Evolutionary conservation across 1,284 basidiomycete genomes (phyloP).

Genomic region (Macrocystidia cucumis): DNA sequence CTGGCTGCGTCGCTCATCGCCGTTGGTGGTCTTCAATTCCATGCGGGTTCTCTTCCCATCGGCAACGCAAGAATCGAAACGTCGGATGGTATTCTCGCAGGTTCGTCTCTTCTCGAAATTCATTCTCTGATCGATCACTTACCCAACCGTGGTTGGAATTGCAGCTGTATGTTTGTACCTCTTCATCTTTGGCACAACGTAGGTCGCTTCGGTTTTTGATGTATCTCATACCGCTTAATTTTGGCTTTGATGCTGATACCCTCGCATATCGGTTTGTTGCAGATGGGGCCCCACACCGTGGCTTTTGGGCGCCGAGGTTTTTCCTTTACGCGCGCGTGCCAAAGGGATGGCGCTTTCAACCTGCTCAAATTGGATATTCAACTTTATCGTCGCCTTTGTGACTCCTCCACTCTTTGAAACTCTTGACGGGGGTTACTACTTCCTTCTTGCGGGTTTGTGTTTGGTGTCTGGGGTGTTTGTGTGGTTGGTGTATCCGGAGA

Average conservation of each 20-base stretch:
- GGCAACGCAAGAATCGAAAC: conserved; percentile 24
- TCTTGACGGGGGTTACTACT: conserved; percentile 40
- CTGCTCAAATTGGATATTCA: conserved; percentile 50
- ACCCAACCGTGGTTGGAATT: conserved; percentile 10
- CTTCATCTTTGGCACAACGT: conserved; percentile 41
- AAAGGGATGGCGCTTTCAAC: conserved; percentile 63
- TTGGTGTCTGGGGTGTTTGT: conserved; percentile 36
- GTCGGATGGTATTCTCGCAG: conserved; percentile 35
- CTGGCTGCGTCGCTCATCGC: conserved; percentile 32
- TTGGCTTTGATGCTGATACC: too few species aligned
- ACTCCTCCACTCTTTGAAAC: conserved; percentile 39
- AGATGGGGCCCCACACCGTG: conserved; percentile 62
- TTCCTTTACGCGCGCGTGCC: conserved; percentile 59
- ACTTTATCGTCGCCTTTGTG: conserved; percentile 47
- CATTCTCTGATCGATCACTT: background rate
- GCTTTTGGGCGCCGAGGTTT: conserved; percentile 53
- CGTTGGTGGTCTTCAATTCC: conserved; percentile 37
- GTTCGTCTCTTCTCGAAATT: conserved; percentile 8
- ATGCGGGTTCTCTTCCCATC: conserved; percentile 29
- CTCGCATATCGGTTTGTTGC: conserved; percentile 4
- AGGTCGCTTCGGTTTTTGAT: conserved; percentile 7
- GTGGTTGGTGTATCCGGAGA: conserved; percentile 35
- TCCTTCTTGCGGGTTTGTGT: conserved; percentile 38
- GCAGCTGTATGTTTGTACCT: conserved; percentile 33
- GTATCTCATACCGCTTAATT: conserved; percentile 4